Evolutionary conservation across 176 grass and related monocot genomes (phyloP), one percentile per base, ranked within the genome.

Genomic region (Rhynchospora pubera): DNA sequence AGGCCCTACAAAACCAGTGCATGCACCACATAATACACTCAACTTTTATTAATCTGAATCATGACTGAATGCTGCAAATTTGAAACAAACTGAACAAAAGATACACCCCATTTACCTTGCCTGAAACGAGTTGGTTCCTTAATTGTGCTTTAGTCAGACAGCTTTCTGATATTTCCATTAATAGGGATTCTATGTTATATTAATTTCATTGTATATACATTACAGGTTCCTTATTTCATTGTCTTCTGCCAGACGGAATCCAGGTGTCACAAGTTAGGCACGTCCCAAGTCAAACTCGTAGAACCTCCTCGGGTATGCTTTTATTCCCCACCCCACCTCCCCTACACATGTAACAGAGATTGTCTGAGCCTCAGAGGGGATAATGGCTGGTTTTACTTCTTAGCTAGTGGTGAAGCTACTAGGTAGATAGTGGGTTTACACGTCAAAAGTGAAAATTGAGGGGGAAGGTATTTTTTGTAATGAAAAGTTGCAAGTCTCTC

Each of bases 181-280:
- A 76, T 24, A 50, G 12, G 72, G 50, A 30, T 76, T 22, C 50
- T 28, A 26, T 48, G 22, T 56, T 16, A 7, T 86, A 83, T 81
- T 3, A 78, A 77, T 79, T 88, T 71, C 48, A 47, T 79, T 11
- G 50, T 39, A 39, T 39, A 47, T 52, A 55, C 73, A 43, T 65
- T 46, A 58, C 90, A 98, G 95, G 92, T 87, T 93, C 87, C n/a
- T 89, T 92, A 50, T 93, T 89, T 74, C 85, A 89, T 53, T 91
- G 89, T 19, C 82, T 98, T 23, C 85, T 98, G 61, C 92, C 95
- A 59, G 85, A 94, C 83, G 86, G 84, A 74, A 93, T 98, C 63
- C 92, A 89, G 79, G 87, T 90, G 55, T 82, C 88, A n/a, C 85
- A 92, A 69, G 87, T 98, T 11, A 87, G 73, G 44, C 85, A 98